phyloP scores from a whole-genome alignment of 2,329 filamentous ascomycete genomes.

The Colletotrichum noveboracense region DNA sequence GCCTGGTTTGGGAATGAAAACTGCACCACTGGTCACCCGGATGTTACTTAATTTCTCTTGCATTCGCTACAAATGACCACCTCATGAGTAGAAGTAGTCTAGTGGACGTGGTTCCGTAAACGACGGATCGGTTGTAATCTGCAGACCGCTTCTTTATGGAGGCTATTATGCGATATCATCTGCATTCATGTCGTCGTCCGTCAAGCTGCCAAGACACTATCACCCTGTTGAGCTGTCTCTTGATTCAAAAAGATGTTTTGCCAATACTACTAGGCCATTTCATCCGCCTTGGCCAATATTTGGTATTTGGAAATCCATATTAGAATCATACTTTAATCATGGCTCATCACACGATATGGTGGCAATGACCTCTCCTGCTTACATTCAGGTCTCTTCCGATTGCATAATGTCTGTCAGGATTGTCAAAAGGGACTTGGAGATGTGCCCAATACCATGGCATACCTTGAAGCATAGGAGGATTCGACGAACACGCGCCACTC shows the following conservation, averaged over 20 bases:
- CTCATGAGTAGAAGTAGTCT: background rate
- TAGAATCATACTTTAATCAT: background rate
- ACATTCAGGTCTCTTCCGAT: background rate
- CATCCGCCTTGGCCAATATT: background rate
- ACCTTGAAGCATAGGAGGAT: background rate
- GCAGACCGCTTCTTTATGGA: background rate
- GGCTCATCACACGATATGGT: background rate
- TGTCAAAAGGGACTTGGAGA: background rate
- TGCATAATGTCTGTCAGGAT: background rate
- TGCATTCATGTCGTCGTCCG: background rate
- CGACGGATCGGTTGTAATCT: background rate
- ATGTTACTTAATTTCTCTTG: background rate
- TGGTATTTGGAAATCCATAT: background rate
- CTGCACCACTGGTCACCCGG: background rate
- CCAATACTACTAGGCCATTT: background rate
- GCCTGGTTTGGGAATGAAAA: fast-evolving
- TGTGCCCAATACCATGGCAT: background rate
- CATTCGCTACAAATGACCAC: too few species aligned
- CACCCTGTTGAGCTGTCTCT: background rate
- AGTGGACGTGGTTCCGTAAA: background rate
- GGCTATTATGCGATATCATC: fast-evolving
- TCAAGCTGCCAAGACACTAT: background rate
- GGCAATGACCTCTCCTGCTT: background rate
- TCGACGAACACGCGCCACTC: background rate
- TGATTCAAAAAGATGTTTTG: background rate